A percentile compares a stretch with the other conserved stretches of the same genome.
phyloP scores from a whole-genome alignment of 1,139 yeast genomes.

The Kodamaea sp. region DNA sequence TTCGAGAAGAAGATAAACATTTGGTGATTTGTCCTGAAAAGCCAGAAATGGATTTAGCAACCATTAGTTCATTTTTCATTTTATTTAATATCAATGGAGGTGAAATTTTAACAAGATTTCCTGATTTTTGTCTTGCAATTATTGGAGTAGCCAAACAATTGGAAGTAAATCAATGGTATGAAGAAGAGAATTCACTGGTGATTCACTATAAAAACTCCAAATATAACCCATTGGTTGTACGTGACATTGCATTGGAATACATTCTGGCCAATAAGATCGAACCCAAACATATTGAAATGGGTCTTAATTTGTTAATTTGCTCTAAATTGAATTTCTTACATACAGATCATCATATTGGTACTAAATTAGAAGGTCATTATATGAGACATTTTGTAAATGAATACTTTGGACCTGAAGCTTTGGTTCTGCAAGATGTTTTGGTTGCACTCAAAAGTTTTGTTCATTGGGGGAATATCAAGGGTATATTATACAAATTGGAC shows the following conservation, averaged over 20 bases:
- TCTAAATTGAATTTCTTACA: constrained; percentile 53
- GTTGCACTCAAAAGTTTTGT: constrained; percentile 51
- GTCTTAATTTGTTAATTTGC: constrained; percentile 42
- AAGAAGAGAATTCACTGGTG: constrained; percentile 44
- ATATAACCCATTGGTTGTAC: constrained; percentile 26
- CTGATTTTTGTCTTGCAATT: constrained; percentile 47
- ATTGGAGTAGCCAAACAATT: constrained; percentile 50
- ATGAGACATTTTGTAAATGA: constrained; percentile 38
- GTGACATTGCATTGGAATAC: constrained; percentile 30
- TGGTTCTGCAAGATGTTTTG: constrained; percentile 41
- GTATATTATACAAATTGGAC: constrained; percentile 41
- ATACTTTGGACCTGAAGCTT: constrained; percentile 41
- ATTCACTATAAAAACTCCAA: constrained; percentile 33
- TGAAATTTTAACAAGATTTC: constrained; percentile 29
- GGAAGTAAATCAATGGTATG: constrained; percentile 50
- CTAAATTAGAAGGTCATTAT: constrained; percentile 45
- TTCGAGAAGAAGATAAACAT: constrained; percentile 51
- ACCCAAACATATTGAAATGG: constrained; percentile 36
- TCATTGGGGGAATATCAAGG: constrained; percentile 56
- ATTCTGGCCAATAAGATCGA: constrained; percentile 18
- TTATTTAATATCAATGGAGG: constrained; percentile 36
- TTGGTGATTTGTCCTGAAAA: constrained; percentile 41
- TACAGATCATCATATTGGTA: constrained; percentile 55
- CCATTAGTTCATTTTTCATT: constrained; percentile 44
- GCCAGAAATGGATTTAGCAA: constrained; percentile 32